These are phyloP conservation scores for Trapa bicornis DNA, from an alignment of 345 rosid species.

Conservation along the genomic window DNA sequence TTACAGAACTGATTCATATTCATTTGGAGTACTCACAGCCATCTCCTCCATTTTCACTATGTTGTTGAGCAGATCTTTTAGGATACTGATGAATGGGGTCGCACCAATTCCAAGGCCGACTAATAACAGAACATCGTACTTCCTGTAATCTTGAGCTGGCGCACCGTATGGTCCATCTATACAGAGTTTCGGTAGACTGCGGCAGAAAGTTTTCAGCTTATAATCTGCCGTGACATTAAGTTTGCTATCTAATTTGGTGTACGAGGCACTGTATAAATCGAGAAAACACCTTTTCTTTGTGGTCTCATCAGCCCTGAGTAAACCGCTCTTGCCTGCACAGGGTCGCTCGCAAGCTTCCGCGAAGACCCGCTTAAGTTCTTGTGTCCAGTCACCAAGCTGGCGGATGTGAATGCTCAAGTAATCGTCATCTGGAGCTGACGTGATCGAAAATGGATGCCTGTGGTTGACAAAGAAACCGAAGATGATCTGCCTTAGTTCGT, in stretches of 20 bases:
- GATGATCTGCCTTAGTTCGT: neutral
- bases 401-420: conserved; percentile 90
- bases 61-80: conserved; percentile 87
- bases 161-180: conserved; percentile 99
- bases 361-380: conserved; percentile 75
- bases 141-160: conserved; percentile 85
- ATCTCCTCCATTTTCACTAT: conserved; percentile 81
- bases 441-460: conserved; percentile 99
- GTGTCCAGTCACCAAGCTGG: conserved; percentile 97
- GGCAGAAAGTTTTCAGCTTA: conserved; percentile 3
- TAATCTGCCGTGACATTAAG: neutral
- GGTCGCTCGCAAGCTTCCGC: conserved; percentile 83
- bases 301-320: conserved; percentile 91
- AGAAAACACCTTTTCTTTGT: conserved; percentile 56
- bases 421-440: conserved; percentile 93
- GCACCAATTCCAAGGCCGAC: conserved; percentile 99
- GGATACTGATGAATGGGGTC: conserved; percentile 93
- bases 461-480: neutral
- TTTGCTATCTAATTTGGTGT: neutral
- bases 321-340: conserved; percentile 82
- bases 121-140: conserved; percentile 77
- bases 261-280: neutral
- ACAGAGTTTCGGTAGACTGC: conserved; percentile 85
- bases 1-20: neutral
- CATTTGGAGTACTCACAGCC: conserved; percentile 38